Base-by-base conservation (phyloP, 106 monocot genomes). In the Allium cepa region DNA sequence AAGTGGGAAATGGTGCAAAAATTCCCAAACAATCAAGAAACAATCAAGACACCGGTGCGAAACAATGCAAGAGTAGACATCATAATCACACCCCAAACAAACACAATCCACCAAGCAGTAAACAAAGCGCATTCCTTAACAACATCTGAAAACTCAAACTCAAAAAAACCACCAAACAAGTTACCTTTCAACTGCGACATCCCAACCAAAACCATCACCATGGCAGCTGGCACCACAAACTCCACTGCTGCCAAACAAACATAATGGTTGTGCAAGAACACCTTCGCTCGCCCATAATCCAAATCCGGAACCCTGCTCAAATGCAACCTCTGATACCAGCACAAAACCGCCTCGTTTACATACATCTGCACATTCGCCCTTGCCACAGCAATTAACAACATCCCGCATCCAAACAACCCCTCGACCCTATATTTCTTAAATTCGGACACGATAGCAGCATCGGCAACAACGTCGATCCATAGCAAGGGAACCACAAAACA, bases 291-390 rank as follows among this genome's bases (percentile, higher is more conserved):
- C 7, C 79, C 96, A 56, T 86, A 91, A 60, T 88, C 96, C 74
- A 84, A 15, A 48, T 91, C 92, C 0, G 86, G 81, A 17, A 72
- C 63, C 69, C 75, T 67, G 49, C 80, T 79, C 1, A 69, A 62
- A 64, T 96, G 91, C 67, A 96, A 71, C 67, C 86, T 76, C 83
- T 96, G 96, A 63, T 96, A 96, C 96, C 96, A 96, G 62, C 79
- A 88, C 48, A 91, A 57, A 62, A 96, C 92, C 1, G 85, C 77
- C 81, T 96, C 96, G 53, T 96, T 96, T 65, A 96, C 47, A 66
- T 88, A 88, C 86, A 79, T 86, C 70, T 96, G 96, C 53, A 96
- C 53, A 53, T 83, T 76, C 9, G 78, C 28, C 9, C 96, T 78
- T 50, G 88, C 22, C 10, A 66, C 83, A 58, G 92, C 52, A 9